These are phyloP conservation scores for Scopulariopsis brevicaulis DNA, from an alignment of 2,329 filamentous ascomycete genomes.

Conservation along the genomic window DNA sequence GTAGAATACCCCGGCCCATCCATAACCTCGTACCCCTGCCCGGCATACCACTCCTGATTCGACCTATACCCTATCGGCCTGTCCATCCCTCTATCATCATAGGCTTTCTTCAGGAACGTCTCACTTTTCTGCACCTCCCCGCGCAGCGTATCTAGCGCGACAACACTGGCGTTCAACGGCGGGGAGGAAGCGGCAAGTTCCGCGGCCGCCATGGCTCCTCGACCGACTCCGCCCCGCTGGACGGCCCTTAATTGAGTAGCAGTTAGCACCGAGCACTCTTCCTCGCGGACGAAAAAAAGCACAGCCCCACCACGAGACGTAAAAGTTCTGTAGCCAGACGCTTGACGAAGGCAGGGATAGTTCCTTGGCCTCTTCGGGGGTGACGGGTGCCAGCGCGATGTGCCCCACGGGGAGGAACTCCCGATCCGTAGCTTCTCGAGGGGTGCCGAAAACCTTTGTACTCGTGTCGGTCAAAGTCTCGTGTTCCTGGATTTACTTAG, in stretches of 20 bases:
- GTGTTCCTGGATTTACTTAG: neutral
- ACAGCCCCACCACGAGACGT: neutral
- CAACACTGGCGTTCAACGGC: conserved; percentile 17
- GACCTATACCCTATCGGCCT: conserved; percentile 13
- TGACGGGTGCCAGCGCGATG: neutral
- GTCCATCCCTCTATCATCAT: conserved; percentile 14
- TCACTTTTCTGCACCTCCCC: neutral
- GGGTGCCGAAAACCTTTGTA: neutral
- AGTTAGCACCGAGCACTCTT: neutral
- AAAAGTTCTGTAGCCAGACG: neutral
- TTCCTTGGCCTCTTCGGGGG: neutral
- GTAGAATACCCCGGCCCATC: neutral
- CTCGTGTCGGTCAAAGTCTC: neutral
- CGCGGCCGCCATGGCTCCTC: conserved; percentile 20
- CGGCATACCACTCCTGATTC: conserved; percentile 17
- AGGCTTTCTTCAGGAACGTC: conserved; percentile 9
- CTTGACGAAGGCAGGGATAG: neutral
- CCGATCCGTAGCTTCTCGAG: neutral
- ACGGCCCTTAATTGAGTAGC: conserved; percentile 10
- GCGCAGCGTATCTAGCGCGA: neutral
- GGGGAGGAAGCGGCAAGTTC: conserved; percentile 18
- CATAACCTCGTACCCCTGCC: conserved; percentile 12
- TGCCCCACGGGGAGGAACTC: neutral
- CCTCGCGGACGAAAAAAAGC: too few relatives aligned
- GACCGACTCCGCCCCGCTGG: conserved; percentile 21